phyloP scores from a whole-genome alignment of 2,329 filamentous ascomycete species.

The Curvularia verruculosa region DNA sequence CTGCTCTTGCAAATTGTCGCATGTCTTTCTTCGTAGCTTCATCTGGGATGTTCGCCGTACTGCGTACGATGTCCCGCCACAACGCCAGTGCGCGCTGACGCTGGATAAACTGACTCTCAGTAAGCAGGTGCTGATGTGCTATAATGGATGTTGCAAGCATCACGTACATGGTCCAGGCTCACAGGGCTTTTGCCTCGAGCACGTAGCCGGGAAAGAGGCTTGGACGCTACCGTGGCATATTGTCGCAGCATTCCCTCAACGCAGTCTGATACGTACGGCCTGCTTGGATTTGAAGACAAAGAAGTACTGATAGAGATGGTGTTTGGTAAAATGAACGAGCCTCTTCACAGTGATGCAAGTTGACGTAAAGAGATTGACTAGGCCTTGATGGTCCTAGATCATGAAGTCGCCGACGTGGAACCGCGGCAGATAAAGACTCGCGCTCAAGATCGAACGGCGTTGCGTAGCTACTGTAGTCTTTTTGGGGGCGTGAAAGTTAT shows the following conservation, averaged over 20 bases:
- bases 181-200: conserved; percentile 41
- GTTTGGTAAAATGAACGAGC: conserved; percentile 10
- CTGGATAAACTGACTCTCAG: conserved; percentile 55
- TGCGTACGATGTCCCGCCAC: conserved; percentile 56
- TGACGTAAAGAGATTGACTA: conserved; percentile 27
- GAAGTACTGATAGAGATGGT: conserved; percentile 6
- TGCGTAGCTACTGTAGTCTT: conserved; percentile 10
- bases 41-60: conserved; percentile 45
- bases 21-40: conserved; percentile 49
- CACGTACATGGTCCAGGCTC: conserved; percentile 42
- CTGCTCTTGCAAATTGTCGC: conserved; percentile 55
- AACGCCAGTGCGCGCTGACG: conserved; percentile 54
- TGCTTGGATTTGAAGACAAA: neutral
- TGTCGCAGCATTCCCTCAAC: conserved; percentile 35
- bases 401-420: neutral
- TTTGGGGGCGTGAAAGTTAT: neutral
- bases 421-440: neutral
- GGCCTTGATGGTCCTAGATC: neutral
- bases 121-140: conserved; percentile 12
- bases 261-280: neutral
- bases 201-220: conserved; percentile 37
- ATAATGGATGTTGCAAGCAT: neutral
- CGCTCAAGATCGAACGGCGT: neutral
- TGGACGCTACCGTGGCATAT: conserved; percentile 44
- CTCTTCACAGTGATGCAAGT: conserved; percentile 20